Conservation (phyloP, 2,329 filamentous ascomycete genomes). For the Zalaria obscura region DNA sequence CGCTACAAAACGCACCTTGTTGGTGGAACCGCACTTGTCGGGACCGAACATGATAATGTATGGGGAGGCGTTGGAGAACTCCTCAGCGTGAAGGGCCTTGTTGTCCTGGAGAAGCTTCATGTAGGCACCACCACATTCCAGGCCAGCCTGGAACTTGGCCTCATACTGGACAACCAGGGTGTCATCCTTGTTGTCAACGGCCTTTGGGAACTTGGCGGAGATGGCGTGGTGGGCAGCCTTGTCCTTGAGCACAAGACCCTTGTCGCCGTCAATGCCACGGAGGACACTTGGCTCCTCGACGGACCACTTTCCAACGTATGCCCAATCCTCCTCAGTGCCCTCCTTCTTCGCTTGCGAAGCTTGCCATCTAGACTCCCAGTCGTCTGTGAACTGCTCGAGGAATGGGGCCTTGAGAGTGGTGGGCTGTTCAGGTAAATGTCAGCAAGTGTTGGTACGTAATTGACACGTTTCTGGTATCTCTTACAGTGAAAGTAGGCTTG, state of each 20-base stretch:
- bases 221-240: slow-evolving; percentile 96
- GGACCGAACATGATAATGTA: slow-evolving; percentile 99
- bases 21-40: slow-evolving; percentile 97
- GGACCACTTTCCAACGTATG: slow-evolving; percentile 90
- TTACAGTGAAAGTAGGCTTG: slow-evolving; percentile 77
- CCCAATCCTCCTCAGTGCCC: slow-evolving; percentile 78
- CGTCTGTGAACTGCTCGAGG: slow-evolving; percentile 95
- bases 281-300: slow-evolving; percentile 86
- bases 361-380: slow-evolving; percentile 90
- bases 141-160: slow-evolving; percentile 94
- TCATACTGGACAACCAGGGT: slow-evolving; percentile 96
- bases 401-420: slow-evolving; percentile 82
- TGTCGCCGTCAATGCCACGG: slow-evolving; percentile 89
- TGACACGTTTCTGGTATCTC: slow-evolving; percentile 21
- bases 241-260: slow-evolving; percentile 97
- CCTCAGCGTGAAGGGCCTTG: slow-evolving; percentile 89
- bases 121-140: slow-evolving; percentile 97
- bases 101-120: slow-evolving; percentile 98
- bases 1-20: slow-evolving; percentile 55
- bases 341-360: slow-evolving; percentile 95
- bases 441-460: background rate
- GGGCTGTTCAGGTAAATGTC: slow-evolving; percentile 42
- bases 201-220: slow-evolving; percentile 94
- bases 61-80: slow-evolving; percentile 93
- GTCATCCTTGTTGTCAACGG: slow-evolving; percentile 95